Evolutionary conservation across 257 asterid genomes (phyloP).

Genomic region (Nicotiana obtusifolia): DNA sequence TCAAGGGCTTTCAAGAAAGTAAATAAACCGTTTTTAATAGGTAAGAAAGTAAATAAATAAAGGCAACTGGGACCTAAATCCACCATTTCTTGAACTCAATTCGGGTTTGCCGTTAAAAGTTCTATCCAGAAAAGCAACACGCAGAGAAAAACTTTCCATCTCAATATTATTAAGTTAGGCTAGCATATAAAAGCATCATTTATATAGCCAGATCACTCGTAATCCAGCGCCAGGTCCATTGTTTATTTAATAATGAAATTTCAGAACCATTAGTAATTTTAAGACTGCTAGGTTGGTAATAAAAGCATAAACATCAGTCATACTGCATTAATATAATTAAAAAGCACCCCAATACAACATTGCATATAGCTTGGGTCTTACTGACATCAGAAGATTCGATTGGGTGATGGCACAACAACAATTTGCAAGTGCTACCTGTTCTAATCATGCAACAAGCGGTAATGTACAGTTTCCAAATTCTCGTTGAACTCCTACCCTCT

Average conservation of each 20-base stretch:
- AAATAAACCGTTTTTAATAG: too few species aligned
- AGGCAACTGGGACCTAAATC: slow-evolving; percentile 5
- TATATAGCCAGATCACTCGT: not conserved
- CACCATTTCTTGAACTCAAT: not conserved
- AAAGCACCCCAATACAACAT: not conserved
- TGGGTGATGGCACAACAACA: not conserved
- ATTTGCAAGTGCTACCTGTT: not conserved
- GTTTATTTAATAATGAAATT: not conserved
- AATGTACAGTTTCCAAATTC: not conserved
- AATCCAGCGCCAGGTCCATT: not conserved
- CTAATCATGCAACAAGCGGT: not conserved
- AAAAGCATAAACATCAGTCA: not conserved
- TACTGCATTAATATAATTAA: not conserved
- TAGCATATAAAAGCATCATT: slow-evolving; percentile 2
- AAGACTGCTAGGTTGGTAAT: not conserved
- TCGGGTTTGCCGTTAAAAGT: not conserved
- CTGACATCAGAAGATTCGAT: not conserved
- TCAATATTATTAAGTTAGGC: not conserved
- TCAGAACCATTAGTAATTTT: not conserved
- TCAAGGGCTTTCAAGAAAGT: not conserved
- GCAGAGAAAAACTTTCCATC: not conserved
- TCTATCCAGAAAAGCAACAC: not conserved
- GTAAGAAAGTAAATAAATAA: not conserved
- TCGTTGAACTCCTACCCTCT: not conserved
- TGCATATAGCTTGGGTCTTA: not conserved